A percentile compares a stretch with the other conserved stretches of the same genome.
Conservation (phyloP, 164 flowering plant species). For the Tetrastigma voinierianum region DNA sequence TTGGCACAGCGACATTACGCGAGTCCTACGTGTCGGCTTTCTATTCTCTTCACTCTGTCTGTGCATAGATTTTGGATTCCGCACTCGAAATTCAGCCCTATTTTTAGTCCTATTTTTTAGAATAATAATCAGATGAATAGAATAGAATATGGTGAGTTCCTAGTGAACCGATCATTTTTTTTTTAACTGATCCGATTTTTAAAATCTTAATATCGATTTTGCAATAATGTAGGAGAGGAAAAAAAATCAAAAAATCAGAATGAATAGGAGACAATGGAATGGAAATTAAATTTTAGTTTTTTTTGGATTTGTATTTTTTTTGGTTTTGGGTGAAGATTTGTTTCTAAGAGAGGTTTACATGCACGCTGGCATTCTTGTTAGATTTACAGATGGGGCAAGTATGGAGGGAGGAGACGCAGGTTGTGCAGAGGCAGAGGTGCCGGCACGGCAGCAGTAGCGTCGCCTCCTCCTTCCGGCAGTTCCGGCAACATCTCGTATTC, state of each 20-base stretch:
- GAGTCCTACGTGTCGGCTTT: slow-evolving; percentile 37
- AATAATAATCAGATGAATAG: too few species aligned
- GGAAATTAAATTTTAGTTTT: not conserved
- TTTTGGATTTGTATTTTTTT: not conserved
- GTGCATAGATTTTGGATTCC: too few species aligned
- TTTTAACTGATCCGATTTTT: too few species aligned
- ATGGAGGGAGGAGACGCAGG: slow-evolving; percentile 43
- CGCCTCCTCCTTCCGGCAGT: slow-evolving; percentile 31
- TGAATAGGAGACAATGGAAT: too few species aligned
- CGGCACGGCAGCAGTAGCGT: slow-evolving; percentile 62
- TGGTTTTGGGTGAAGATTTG: not conserved
- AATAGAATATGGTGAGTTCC: too few species aligned
- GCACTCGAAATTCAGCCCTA: too few species aligned
- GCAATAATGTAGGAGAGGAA: too few species aligned
- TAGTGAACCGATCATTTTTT: too few species aligned
- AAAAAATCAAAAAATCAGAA: too few species aligned
- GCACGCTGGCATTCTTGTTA: slow-evolving; percentile 43
- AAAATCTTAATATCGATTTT: too few species aligned
- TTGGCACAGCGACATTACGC: slow-evolving; percentile 42
- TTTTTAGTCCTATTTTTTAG: too few species aligned
- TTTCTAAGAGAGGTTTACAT: slow-evolving; percentile 38
- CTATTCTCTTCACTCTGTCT: too few species aligned
- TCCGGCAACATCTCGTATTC: slow-evolving; percentile 17
- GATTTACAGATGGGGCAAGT: slow-evolving; percentile 64
- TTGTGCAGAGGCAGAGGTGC: slow-evolving; percentile 58